phyloP scores from a whole-genome alignment of 1,284 basidiomycete genomes.

The Ceratobasidium papillatum region DNA sequence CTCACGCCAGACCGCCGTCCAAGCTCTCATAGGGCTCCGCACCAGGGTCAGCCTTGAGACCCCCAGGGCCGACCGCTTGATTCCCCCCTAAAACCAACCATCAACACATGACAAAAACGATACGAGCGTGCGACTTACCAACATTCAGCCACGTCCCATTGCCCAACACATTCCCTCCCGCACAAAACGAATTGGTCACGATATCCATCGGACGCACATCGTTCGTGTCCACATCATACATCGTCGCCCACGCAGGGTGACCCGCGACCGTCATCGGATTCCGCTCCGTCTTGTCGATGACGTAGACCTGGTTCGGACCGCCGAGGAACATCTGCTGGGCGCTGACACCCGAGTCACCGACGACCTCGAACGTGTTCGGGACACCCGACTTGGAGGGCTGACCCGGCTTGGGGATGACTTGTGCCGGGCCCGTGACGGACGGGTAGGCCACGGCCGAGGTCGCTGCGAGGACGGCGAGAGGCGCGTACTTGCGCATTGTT shows the following conservation, averaged over 20 bases:
- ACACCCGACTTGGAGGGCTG: conserved; percentile 39
- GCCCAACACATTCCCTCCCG: conserved; percentile 43
- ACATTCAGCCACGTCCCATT: conserved; percentile 45
- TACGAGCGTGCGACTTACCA: conserved; percentile 25
- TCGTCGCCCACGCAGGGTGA: conserved; percentile 46
- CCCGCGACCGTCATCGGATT: conserved; percentile 44
- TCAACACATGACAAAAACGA: neutral
- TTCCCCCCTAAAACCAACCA: conserved; percentile 37
- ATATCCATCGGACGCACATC: conserved; percentile 56
- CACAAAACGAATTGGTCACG: conserved; percentile 51
- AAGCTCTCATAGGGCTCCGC: conserved; percentile 36
- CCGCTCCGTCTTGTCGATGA: conserved; percentile 45
- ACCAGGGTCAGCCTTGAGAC: conserved; percentile 25
- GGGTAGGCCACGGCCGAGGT: conserved; percentile 42
- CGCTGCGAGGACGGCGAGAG: conserved; percentile 26
- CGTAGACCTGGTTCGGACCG: conserved; percentile 43
- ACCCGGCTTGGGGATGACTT: conserved; percentile 36
- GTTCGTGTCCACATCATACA: conserved; percentile 56
- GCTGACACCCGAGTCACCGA: conserved; percentile 53
- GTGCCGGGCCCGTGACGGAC: conserved; percentile 26
- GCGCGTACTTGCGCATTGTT: conserved; percentile 33
- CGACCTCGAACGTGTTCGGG: conserved; percentile 52
- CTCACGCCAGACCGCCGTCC: conserved; percentile 42
- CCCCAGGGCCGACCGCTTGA: conserved; percentile 40
- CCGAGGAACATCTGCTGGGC: conserved; percentile 52